A percentile compares a stretch with the other conserved stretches of the same genome.
Conservation (phyloP, 192 early-diverging fungal species). For the Podila verticillata region DNA sequence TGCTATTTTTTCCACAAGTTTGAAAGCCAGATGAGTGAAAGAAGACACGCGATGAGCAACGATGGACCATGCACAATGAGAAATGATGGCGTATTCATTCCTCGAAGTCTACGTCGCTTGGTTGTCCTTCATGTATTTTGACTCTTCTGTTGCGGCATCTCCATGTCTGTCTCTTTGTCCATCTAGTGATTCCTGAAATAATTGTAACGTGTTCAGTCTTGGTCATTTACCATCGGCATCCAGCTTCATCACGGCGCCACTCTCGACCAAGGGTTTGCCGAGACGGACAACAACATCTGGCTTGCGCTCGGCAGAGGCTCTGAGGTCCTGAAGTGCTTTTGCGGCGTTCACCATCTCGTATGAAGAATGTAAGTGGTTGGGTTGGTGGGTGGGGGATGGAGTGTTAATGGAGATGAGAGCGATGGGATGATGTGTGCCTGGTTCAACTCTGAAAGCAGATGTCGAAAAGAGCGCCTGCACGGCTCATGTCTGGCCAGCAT, state of each 20-base stretch:
- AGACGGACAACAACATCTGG: conserved; percentile 56
- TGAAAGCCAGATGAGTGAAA: too few relatives aligned
- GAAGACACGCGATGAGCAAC: too few relatives aligned
- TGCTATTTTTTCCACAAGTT: conserved; percentile 41
- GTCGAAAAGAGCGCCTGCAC: not conserved
- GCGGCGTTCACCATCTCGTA: conserved; percentile 45
- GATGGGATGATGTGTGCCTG: not conserved
- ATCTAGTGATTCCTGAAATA: not conserved
- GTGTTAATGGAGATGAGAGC: not conserved
- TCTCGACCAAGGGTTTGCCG: conserved; percentile 45
- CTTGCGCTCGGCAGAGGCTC: conserved; percentile 56
- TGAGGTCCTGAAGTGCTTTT: conserved; percentile 55
- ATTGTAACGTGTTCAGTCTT: not conserved
- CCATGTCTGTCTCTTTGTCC: not conserved
- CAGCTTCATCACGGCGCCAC: conserved; percentile 43
- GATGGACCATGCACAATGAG: too few relatives aligned
- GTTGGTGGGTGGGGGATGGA: not conserved
- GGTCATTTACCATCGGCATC: conserved; percentile 52
- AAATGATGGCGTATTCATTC: not conserved
- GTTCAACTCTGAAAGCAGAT: not conserved
- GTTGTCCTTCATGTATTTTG: not conserved
- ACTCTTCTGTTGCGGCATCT: not conserved
- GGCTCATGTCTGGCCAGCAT: not conserved
- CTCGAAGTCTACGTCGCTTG: not conserved
- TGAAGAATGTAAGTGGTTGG: not conserved